These are phyloP conservation scores for Colletotrichum chlorophyti DNA, from an alignment of 2,329 filamentous ascomycete genomes.

Conservation along the genomic window DNA sequence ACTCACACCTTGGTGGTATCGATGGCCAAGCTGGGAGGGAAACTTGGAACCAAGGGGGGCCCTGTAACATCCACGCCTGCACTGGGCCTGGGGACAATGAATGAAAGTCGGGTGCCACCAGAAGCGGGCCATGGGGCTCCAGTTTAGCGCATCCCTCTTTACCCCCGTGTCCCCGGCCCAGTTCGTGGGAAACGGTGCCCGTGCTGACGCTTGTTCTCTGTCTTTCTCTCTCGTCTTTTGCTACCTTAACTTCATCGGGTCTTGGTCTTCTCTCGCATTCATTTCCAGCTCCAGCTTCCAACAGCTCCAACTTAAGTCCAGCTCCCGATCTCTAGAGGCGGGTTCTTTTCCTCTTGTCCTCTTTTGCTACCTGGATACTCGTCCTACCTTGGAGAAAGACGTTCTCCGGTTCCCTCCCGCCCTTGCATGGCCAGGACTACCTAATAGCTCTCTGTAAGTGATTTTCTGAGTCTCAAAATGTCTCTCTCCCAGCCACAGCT, in stretches of 20 bases:
- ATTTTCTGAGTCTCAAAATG: neutral
- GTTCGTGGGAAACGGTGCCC: slow-evolving; percentile 15
- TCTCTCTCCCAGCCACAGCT: slow-evolving; percentile 15
- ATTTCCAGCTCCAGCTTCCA: slow-evolving; percentile 8
- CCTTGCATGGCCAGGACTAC: neutral
- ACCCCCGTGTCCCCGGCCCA: slow-evolving; percentile 6
- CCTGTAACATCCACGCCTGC: no score
- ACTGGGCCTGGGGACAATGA: neutral
- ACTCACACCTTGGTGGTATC: slow-evolving; percentile 11
- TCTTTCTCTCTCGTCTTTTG: neutral
- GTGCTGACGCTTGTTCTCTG: neutral
- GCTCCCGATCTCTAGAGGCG: neutral
- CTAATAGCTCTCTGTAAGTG: no score
- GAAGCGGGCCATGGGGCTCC: slow-evolving; percentile 11
- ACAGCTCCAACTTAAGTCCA: slow-evolving; percentile 10
- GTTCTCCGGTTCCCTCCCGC: neutral
- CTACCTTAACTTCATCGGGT: no score
- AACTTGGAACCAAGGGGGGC: no score
- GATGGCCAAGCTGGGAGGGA: neutral
- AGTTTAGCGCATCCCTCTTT: neutral
- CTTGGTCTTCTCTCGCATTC: no score
- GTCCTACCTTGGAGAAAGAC: neutral
- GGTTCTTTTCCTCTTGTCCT: neutral
- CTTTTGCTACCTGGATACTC: neutral
- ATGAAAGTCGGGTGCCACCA: neutral